phyloP scores from a whole-genome alignment of 1,139 yeast species.

The Saccharomyces hybrid region DNA sequence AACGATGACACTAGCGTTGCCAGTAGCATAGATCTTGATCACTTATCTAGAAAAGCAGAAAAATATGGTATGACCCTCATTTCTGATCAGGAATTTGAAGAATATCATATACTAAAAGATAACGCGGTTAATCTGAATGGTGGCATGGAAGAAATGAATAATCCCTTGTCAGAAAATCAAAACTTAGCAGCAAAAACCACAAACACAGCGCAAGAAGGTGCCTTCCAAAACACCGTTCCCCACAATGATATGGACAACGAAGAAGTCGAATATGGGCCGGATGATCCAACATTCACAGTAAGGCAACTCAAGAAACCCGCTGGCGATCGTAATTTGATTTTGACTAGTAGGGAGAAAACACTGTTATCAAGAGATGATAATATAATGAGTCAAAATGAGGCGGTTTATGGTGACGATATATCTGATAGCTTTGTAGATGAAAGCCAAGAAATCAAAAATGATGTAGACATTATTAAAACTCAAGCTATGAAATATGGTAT shows the following conservation, averaged over 20 bases:
- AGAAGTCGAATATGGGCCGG: conserved; percentile 13
- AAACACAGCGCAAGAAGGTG: background rate
- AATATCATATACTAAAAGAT: background rate
- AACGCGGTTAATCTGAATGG: background rate
- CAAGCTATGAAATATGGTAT: conserved; percentile 41
- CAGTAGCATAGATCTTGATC: background rate
- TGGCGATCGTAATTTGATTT: conserved; percentile 10
- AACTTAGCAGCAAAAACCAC: background rate
- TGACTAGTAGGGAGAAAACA: conserved; percentile 10
- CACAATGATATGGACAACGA: background rate
- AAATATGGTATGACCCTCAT: conserved; percentile 17
- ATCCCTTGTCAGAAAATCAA: background rate
- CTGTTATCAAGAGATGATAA: background rate
- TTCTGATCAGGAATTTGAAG: conserved; percentile 8
- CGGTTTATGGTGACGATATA: background rate
- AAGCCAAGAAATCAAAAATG: conserved; percentile 2
- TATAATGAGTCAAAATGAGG: background rate
- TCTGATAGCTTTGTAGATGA: background rate
- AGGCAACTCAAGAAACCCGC: conserved; percentile 18
- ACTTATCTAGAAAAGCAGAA: background rate
- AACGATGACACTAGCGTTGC: background rate
- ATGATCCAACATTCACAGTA: conserved; percentile 18
- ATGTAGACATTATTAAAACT: conserved; percentile 9
- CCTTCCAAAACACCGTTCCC: background rate
- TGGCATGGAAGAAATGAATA: background rate